Base-by-base conservation (phyloP, 2,329 filamentous ascomycete genomes). In the Fusarium torulosum region DNA sequence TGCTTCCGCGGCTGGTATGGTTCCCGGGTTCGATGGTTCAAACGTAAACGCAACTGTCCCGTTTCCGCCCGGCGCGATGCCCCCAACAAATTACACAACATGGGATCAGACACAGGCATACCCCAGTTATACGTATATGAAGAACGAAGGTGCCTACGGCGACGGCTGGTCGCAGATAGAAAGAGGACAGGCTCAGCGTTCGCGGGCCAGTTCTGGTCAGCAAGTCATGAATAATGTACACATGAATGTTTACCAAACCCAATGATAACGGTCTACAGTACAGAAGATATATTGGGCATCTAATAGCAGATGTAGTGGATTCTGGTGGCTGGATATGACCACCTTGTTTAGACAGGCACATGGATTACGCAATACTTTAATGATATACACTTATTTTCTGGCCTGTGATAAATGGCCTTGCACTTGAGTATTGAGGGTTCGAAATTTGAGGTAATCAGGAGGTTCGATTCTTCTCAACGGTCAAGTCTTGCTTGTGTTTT, bases 41-140 rank as follows among this genome's bases (percentile, higher is more conserved):
- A 74, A 74, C 0, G 57, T 81, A 52, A 77, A 65, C 23, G 44
- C 53, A 23, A 23, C 63, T 6, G 52, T 56, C 11, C 77, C 81
- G 7, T 70, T 83, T 10, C 79, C 82, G 1, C 75, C 80, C 2
- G 81, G 77, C 3, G 75, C 78, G 14, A 75, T 77, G 7, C 76
- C 80, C 5, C 67, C 79, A 15, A 62, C 79, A 8, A 75, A 71
- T 35, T 84, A 83, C 60, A 75, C 78, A 13, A 61, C 77, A 19
- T 86, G 84, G 84, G 79, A 81, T 33, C 81, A 82, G 44, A 75
- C 79, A 27, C 83, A 82, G 50, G 37, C 63, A 53, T 70, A 74
- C 25, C 43, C 56, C 6, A 61, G 51, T 25, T 68, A 69, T 13
- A 71, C 79, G n/a, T 83, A 82, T 65, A 53, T 76, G 25, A 82